These are phyloP conservation scores for Pseudovirgaria hyperparasitica DNA, from an alignment of 2,329 filamentous ascomycete species.

Conservation along the genomic window DNA sequence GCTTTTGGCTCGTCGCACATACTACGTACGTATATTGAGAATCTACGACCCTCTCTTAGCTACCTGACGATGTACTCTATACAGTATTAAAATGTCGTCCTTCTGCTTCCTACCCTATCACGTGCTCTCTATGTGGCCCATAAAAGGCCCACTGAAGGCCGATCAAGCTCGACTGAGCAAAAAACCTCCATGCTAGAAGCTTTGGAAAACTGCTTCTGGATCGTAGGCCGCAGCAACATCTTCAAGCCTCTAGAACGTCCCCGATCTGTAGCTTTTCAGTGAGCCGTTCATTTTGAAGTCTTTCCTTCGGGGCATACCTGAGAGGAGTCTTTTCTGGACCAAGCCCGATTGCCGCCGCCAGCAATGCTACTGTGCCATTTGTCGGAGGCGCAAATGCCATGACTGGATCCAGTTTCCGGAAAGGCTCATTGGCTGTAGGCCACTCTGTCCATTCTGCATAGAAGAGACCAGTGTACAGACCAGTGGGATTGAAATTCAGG, in stretches of 20 bases:
- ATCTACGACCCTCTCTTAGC: too few species aligned
- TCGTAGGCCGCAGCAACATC: constrained; percentile 7
- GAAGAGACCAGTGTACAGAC: neutral
- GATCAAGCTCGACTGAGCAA: too few species aligned
- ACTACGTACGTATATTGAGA: too few species aligned
- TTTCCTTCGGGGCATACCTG: neutral
- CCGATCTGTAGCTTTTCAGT: constrained; percentile 5
- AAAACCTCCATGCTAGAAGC: constrained; percentile 6
- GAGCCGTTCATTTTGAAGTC: constrained; percentile 2
- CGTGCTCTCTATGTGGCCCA: too few species aligned
- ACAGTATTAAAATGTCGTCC: too few species aligned
- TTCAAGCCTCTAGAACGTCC: constrained; percentile 6
- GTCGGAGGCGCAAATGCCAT: constrained; percentile 1
- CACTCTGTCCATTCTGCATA: constrained; percentile 1
- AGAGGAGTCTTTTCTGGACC: neutral
- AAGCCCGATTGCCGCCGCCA: neutral
- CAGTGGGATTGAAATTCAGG: neutral
- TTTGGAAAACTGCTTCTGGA: constrained; percentile 9
- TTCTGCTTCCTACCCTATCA: too few species aligned
- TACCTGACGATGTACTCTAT: too few species aligned
- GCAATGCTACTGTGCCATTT: constrained; percentile 1
- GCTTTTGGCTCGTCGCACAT: too few species aligned
- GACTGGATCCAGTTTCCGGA: neutral
- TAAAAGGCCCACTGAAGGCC: too few species aligned
- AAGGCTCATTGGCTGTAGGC: constrained; percentile 2